Evolutionary conservation across 2,329 filamentous ascomycete species (phyloP), one percentile per base, ranked within the genome.

Genomic region (Pseudogymnoascus sp.): DNA sequence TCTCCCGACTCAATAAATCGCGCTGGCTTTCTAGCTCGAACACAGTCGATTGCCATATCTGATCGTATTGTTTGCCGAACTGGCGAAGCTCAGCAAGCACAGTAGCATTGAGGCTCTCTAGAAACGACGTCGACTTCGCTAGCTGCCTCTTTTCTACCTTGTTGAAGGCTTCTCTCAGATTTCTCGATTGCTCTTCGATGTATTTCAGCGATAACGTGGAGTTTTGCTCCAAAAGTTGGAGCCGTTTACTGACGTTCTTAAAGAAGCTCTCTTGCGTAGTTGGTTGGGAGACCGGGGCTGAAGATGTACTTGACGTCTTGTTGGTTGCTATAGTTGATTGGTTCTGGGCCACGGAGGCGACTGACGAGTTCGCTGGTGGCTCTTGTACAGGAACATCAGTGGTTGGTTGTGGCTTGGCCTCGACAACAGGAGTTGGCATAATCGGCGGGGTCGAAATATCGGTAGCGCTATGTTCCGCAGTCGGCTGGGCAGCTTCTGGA

Each of bases 181-280:
- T 91, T 60, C 87, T 88, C 3, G 93, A 97, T 74, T 97, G 95
- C 65, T 96, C 92, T 77, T 97, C 93, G 65, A 99, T 96, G 72
- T 99, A 99, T 71, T 96, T 90, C 8, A 97, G 80, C 0, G 93
- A 96, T 10, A 97, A 81, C 0, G 93, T 96, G 10, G 93, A 91
- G 74, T 97, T 99, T 15, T 90, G 85, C 75, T 99, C 95, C 7
- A 97, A 86, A 69, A 93, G 87, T 68, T 93, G 90, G 4, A 99
- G 82, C 1, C 95, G 90, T 75, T 97, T 97, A 67, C 93, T 91
- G 8, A 97, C 88, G 3, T 92, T 91, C 74, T 97, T 97, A 82
- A 97, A 99, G 76, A 99, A 97, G 1, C 90, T 95, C 74, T 99
- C 95, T 75, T 99, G 95, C 0, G 96, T 95, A 0, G 93, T 92